These are phyloP conservation scores for Vishniacozyma victoriae DNA, from an alignment of 768 basidiomycete species.

Conservation along the genomic window DNA sequence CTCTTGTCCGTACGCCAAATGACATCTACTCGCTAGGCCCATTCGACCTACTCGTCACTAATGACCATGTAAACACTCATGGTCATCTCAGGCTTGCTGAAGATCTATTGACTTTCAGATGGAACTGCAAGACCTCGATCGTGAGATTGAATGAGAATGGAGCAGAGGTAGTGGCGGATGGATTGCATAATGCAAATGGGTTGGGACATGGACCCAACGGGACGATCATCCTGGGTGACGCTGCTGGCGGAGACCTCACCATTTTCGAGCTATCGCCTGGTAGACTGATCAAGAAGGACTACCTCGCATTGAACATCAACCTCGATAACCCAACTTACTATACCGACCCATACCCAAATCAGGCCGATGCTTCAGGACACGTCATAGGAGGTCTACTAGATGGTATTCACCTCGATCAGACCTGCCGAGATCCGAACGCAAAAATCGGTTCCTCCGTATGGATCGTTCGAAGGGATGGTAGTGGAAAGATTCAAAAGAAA, in stretches of 20 bases:
- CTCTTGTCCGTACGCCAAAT: slow-evolving; percentile 21
- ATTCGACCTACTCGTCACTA: slow-evolving; percentile 19
- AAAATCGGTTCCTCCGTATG: slow-evolving; percentile 2
- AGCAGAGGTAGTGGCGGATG: slow-evolving; percentile 10
- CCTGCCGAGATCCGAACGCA: slow-evolving; percentile 2
- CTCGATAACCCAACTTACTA: slow-evolving; percentile 32
- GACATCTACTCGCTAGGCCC: slow-evolving; percentile 16
- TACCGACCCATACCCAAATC: slow-evolving; percentile 9
- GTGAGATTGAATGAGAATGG: slow-evolving; percentile 1
- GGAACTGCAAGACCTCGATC: slow-evolving; percentile 7
- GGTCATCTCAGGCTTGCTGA: slow-evolving; percentile 14
- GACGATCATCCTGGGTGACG: slow-evolving; percentile 15
- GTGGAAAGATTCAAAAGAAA: slow-evolving; percentile 5
- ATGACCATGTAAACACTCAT: slow-evolving; percentile 17
- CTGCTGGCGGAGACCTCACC: slow-evolving; percentile 10
- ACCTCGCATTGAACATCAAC: slow-evolving; percentile 7
- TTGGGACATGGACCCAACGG: slow-evolving; percentile 11
- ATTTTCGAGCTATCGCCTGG: background rate
- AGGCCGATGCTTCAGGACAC: slow-evolving; percentile 4
- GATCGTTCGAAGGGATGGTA: background rate
- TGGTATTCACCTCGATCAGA: background rate
- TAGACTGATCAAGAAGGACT: background rate
- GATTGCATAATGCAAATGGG: slow-evolving; percentile 27
- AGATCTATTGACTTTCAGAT: slow-evolving; percentile 6
- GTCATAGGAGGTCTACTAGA: slow-evolving; percentile 12